Evolutionary conservation across 169 alveolate genomes (phyloP).

Genomic region (Cryptosporidium parvum): DNA sequence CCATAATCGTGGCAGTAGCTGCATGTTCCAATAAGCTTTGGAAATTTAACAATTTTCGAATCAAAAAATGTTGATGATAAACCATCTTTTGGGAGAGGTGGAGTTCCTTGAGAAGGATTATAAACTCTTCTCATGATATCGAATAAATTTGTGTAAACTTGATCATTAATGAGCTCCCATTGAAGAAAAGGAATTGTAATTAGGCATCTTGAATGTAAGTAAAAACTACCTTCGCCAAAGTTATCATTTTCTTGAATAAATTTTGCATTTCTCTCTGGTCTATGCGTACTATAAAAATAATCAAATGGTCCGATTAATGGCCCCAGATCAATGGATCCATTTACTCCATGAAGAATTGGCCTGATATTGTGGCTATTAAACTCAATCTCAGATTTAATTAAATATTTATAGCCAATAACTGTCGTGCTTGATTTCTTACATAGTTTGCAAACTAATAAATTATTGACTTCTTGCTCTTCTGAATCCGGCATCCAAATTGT

Average conservation of each 20-base stretch:
- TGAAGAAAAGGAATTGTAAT: slow-evolving; percentile 52
- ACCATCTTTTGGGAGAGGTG: slow-evolving; percentile 34
- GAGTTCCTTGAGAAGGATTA: slow-evolving; percentile 20
- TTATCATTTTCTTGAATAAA: not conserved
- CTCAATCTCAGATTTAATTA: slow-evolving; percentile 22
- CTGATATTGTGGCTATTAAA: not conserved
- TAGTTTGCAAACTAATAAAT: slow-evolving; percentile 20
- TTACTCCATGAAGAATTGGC: slow-evolving; percentile 69
- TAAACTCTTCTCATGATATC: slow-evolving; percentile 33
- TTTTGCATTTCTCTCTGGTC: slow-evolving; percentile 4
- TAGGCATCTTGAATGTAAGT: slow-evolving; percentile 64
- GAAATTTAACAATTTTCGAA: slow-evolving; percentile 24
- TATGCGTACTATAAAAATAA: slow-evolving; percentile 25
- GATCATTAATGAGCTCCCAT: slow-evolving; percentile 53
- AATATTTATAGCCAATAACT: slow-evolving; percentile 36
- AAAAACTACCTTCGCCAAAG: not conserved
- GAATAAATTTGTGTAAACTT: slow-evolving; percentile 60
- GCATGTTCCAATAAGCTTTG: slow-evolving; percentile 25
- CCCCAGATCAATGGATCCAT: slow-evolving; percentile 73
- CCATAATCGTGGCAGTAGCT: slow-evolving; percentile 53
- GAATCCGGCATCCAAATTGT: slow-evolving; percentile 43
- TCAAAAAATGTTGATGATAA: slow-evolving; percentile 41
- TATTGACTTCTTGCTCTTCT: not conserved
- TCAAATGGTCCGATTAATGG: slow-evolving; percentile 70
- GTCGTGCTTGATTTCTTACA: slow-evolving; percentile 31